Evolutionary conservation across 768 basidiomycete species (phyloP).

Genomic region (Boletus sp.): DNA sequence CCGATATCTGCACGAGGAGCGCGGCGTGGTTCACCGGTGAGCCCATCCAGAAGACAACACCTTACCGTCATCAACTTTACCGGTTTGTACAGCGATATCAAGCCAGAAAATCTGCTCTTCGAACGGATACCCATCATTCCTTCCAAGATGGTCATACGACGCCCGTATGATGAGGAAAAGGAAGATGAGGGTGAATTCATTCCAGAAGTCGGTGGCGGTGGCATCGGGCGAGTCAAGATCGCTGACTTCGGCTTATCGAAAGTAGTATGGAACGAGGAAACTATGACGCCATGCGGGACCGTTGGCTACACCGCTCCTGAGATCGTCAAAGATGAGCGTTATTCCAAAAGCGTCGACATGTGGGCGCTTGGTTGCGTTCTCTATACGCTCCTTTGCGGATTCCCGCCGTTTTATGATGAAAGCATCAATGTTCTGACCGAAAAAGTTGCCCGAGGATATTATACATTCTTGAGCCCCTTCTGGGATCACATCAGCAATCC

Average conservation of each 20-base stretch:
- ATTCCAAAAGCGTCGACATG: conserved; percentile 97
- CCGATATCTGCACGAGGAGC: conserved; percentile 93
- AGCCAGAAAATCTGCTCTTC: conserved; percentile 96
- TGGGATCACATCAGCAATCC: conserved; percentile 92
- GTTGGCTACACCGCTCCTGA: conserved; percentile 99
- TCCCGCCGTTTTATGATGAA: conserved; percentile 98
- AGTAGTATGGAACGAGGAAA: conserved; percentile 98
- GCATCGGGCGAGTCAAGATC: conserved; percentile 97
- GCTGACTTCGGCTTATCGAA: conserved; percentile 98
- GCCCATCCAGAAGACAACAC: conserved; percentile 1
- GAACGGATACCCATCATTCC: conserved; percentile 89
- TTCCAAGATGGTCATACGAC: conserved; percentile 65
- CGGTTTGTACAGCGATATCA: conserved; percentile 67
- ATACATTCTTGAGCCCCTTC: conserved; percentile 98
- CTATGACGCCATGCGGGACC: conserved; percentile 99
- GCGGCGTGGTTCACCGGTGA: conserved; percentile 92
- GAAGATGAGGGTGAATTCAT: conserved; percentile 97
- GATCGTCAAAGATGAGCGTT: conserved; percentile 98
- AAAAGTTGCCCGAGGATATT: conserved; percentile 95
- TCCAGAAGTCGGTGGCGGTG: conserved; percentile 90
- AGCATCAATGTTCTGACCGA: conserved; percentile 97
- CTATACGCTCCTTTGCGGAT: conserved; percentile 96
- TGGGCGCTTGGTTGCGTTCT: conserved; percentile 99
- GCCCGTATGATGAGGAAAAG: conserved; percentile 97
- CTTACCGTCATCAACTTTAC: not conserved